phyloP scores from a whole-genome alignment of 495 filamentous ascomycete genomes.

The Penicillium salamii region DNA sequence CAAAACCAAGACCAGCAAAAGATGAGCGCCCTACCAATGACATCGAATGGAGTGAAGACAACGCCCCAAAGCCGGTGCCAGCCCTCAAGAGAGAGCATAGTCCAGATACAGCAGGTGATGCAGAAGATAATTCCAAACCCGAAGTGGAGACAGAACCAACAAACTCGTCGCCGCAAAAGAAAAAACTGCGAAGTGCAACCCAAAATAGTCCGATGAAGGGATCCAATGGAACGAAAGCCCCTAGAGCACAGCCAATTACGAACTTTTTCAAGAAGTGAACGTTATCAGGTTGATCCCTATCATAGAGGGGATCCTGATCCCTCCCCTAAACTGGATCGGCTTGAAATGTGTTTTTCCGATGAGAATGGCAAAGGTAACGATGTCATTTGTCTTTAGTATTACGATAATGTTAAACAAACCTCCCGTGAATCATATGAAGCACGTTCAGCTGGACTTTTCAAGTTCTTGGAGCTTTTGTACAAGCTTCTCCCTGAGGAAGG shows the following conservation, averaged over 20 bases:
- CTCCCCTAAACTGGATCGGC: too few species aligned
- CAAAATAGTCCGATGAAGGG: constrained; percentile 48
- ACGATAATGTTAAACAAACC: too few species aligned
- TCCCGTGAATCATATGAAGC: too few species aligned
- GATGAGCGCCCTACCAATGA: constrained; percentile 20
- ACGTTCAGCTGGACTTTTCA: too few species aligned
- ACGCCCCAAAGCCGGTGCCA: constrained; percentile 43
- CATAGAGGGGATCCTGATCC: too few species aligned
- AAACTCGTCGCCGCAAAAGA: constrained; percentile 29
- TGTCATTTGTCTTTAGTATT: background rate
- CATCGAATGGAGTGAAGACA: constrained; percentile 31
- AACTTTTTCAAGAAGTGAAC: constrained; percentile 71
- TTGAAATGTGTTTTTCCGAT: background rate
- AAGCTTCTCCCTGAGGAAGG: constrained; percentile 55
- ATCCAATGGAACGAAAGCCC: constrained; percentile 42
- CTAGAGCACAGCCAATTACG: constrained; percentile 77
- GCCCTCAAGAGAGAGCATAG: constrained; percentile 59
- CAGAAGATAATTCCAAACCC: constrained; percentile 24
- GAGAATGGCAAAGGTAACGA: background rate
- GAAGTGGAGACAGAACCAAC: constrained; percentile 11
- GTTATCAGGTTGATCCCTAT: background rate
- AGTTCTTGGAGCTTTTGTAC: constrained; percentile 45
- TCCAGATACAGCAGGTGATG: constrained; percentile 18
- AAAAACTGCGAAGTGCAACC: constrained; percentile 36
- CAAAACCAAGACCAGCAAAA: constrained; percentile 19